These are phyloP conservation scores for Raffaelea ambrosiae DNA, from an alignment of 2,329 filamentous ascomycete species.

Conservation along the genomic window DNA sequence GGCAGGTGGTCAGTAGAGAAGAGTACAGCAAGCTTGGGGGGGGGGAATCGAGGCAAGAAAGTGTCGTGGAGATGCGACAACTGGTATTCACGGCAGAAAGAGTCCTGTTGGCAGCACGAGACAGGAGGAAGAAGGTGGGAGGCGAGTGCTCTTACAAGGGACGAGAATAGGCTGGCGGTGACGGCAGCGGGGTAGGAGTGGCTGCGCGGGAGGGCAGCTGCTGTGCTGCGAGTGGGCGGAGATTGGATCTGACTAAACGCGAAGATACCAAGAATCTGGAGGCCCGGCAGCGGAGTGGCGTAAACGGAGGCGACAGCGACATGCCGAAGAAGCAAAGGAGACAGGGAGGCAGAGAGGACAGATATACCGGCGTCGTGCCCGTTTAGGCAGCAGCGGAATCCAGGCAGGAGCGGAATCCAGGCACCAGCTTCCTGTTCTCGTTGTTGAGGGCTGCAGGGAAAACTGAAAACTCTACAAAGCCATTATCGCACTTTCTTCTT, in stretches of 20 bases:
- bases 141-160: constrained; percentile 4
- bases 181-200: constrained; percentile 12
- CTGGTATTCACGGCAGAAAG: neutral
- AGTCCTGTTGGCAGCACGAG: neutral
- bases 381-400: neutral
- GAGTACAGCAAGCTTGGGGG: neutral
- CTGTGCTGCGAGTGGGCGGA: constrained; percentile 5
- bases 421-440: neutral
- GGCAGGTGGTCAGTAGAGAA: neutral
- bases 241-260: constrained; percentile 7
- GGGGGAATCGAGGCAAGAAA: neutral
- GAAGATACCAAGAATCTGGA: constrained; percentile 5
- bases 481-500: no score
- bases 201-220: constrained; percentile 1
- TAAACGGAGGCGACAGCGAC: constrained; percentile 4
- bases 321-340: constrained; percentile 6
- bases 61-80: neutral
- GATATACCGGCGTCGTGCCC: neutral
- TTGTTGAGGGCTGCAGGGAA: no score
- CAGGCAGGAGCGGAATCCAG: neutral
- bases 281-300: constrained; percentile 6
- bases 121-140: neutral
- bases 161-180: constrained; percentile 4
- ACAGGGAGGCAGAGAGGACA: neutral
- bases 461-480: no score